These are phyloP conservation scores for Avena sativa DNA, from an alignment of 176 grass and related monocot genomes.

Conservation along the genomic window DNA sequence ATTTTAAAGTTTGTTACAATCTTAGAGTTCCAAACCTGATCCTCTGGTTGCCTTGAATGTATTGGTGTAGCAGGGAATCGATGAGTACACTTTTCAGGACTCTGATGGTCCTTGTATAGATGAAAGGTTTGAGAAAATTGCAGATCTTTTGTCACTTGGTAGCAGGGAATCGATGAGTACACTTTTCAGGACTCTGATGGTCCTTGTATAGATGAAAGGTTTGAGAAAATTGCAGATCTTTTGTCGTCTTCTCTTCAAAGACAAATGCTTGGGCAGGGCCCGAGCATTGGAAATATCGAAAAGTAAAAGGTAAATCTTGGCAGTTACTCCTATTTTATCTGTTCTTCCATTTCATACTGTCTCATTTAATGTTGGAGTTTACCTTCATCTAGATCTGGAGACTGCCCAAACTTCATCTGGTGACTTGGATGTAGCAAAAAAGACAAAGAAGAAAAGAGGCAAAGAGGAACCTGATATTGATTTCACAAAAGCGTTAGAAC, in stretches of 20 bases:
- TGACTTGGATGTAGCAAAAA: conserved; percentile 64
- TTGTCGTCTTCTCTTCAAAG: conserved; percentile 81
- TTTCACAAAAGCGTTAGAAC: conserved; percentile 80
- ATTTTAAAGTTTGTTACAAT: conserved; percentile 20
- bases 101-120: too few species aligned
- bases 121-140: too few species aligned
- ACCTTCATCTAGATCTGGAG: conserved; percentile 56
- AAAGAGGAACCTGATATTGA: conserved; percentile 67
- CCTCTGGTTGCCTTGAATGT: conserved; percentile 19
- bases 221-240: conserved; percentile 75
- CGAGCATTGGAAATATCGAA: conserved; percentile 96
- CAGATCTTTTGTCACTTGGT: not conserved
- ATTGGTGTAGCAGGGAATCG: conserved; percentile 56
- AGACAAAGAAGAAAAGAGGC: conserved; percentile 58
- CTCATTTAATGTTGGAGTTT: conserved; percentile 31
- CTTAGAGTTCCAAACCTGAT: conserved; percentile 6
- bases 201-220: conserved; percentile 58
- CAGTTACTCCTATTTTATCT: conserved; percentile 4
- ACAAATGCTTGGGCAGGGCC: conserved; percentile 97
- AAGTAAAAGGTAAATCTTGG: conserved; percentile 68
- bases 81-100: conserved; percentile 43
- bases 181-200: conserved; percentile 52
- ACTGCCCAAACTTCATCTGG: conserved; percentile 40
- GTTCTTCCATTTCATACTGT: conserved; percentile 13
- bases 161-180: conserved; percentile 64